Percentiles rank a stretch among this genome's conserved stretches.
Conservation (phyloP, 805 yeast genomes). For the Pichia gijzeniarum region DNA sequence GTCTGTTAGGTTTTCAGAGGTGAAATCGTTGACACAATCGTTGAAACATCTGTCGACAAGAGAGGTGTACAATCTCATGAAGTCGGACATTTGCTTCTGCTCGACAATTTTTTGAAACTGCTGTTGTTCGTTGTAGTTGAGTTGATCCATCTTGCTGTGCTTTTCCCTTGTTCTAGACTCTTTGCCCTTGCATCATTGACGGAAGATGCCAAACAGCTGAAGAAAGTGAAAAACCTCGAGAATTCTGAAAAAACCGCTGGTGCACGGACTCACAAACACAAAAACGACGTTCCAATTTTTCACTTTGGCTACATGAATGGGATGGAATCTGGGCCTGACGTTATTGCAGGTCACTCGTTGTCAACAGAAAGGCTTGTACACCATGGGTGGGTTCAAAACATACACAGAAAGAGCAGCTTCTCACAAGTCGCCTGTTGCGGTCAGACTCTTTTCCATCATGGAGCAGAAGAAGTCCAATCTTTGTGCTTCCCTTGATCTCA, state of each 20-base stretch:
- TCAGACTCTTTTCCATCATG: slow-evolving; percentile 66
- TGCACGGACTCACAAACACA: slow-evolving; percentile 4
- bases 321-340: background rate
- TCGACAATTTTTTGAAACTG: slow-evolving; percentile 93
- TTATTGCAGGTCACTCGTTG: too few species aligned
- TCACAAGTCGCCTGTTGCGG: slow-evolving; percentile 77
- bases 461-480: slow-evolving; percentile 76
- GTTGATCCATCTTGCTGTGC: slow-evolving; percentile 69
- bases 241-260: background rate
- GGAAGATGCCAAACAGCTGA: background rate
- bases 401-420: slow-evolving; percentile 63
- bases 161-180: background rate
- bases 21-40: slow-evolving; percentile 98
- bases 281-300: background rate
- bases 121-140: slow-evolving; percentile 93
- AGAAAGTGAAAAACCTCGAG: background rate
- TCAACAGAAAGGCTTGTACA: too few species aligned
- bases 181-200: background rate
- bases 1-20: slow-evolving; percentile 77
- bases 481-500: slow-evolving; percentile 92
- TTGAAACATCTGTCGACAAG: slow-evolving; percentile 94
- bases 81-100: slow-evolving; percentile 97
- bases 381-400: slow-evolving; percentile 19
- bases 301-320: background rate
- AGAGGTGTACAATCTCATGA: slow-evolving; percentile 93